These are phyloP conservation scores for Hondaea fermentalgiana DNA, from an alignment of 108 stramenopile species.

Conservation along the genomic window DNA sequence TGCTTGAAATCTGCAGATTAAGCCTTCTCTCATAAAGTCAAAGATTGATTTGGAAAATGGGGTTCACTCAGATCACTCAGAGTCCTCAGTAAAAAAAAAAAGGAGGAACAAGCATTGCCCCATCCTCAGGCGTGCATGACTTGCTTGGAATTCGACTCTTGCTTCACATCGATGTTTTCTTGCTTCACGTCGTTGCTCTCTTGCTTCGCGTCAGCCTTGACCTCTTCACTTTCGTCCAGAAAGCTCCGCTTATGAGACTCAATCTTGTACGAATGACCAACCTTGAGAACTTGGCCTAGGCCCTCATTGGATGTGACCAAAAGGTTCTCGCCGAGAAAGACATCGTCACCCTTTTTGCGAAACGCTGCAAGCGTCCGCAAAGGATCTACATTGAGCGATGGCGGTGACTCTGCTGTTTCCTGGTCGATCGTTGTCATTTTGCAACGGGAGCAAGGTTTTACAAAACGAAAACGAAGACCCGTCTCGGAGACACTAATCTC, in stretches of 20 bases:
- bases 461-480: constrained; percentile 23
- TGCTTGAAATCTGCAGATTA: no score
- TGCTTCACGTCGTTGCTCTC: no score
- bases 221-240: no score
- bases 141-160: no score
- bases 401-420: neutral
- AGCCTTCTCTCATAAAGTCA: no score
- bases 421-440: constrained; percentile 48
- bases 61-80: no score
- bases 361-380: constrained; percentile 29
- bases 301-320: constrained; percentile 28
- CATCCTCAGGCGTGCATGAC: no score
- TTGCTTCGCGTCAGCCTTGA: no score
- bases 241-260: neutral
- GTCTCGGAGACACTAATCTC: constrained; percentile 6
- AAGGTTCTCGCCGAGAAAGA: constrained; percentile 44
- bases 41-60: no score
- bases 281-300: constrained; percentile 18
- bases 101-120: no score
- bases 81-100: no score
- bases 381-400: constrained; percentile 17
- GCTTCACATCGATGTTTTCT: no score
- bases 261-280: constrained; percentile 31
- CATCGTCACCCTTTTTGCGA: constrained; percentile 31
- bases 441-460: constrained; percentile 50